A percentile compares a stretch with the other conserved stretches of the same genome.
These are phyloP conservation scores for Agrostemma githago DNA, from an alignment of 148 eudicot species.

Conservation along the genomic window DNA sequence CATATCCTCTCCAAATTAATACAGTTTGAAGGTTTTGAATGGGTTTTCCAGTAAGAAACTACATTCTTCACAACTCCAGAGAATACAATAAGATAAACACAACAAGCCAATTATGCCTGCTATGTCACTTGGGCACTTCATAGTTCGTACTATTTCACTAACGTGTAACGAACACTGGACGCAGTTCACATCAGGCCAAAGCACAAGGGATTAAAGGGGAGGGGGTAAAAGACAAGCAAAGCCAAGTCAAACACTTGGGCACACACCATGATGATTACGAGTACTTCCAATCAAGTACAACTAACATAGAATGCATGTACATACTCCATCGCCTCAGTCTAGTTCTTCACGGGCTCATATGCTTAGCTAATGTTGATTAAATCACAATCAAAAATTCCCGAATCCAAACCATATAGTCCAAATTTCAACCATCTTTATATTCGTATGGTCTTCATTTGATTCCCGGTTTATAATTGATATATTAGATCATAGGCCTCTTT, in stretches of 20 bases:
- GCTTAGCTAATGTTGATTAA: not conserved
- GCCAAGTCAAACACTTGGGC: too few species aligned
- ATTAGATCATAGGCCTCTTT: not conserved
- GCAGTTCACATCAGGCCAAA: too few species aligned
- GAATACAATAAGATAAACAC: not conserved
- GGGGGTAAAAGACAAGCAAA: too few species aligned
- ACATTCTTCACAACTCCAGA: not conserved
- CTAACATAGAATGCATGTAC: not conserved
- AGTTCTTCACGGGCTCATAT: not conserved
- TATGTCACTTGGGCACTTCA: not conserved
- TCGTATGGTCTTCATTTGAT: not conserved
- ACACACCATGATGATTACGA: too few species aligned
- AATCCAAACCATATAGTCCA: not conserved
- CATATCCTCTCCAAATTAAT: too few species aligned
- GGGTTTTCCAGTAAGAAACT: not conserved
- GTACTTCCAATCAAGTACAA: too few species aligned
- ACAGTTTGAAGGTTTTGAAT: not conserved
- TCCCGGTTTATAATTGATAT: not conserved
- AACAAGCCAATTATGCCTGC: not conserved
- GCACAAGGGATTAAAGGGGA: too few species aligned
- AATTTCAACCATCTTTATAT: not conserved
- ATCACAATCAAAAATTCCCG: not conserved
- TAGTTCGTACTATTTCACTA: too few species aligned
- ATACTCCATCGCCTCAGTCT: not conserved
- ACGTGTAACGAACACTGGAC: too few species aligned